Base-by-base conservation (phyloP, 768 basidiomycete genomes). In the Trametes sanguinea region DNA sequence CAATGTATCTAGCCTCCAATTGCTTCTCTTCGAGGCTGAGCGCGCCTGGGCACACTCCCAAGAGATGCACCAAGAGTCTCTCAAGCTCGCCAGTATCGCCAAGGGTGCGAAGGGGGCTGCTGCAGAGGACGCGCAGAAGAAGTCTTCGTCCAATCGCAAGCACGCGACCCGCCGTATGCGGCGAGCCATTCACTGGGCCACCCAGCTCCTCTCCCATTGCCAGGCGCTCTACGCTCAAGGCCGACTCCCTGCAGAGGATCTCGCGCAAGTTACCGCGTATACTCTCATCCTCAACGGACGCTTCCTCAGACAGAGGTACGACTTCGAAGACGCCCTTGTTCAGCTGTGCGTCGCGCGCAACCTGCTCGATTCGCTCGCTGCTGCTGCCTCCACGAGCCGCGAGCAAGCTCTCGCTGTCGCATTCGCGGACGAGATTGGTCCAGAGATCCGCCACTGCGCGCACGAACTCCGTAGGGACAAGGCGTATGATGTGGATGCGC, bases 21-120 rank as follows among this genome's bases (percentile, higher is more conserved):
- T 97, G 10, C 76, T 95, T 48, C 81, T 98, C 8, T 88, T 95
- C 69, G 94, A 97, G 72, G 85, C 94, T 8, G 96, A 98, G 73
- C 86, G 96, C 46, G 92, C 94, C 33, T 94, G 94, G 87, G 87
- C 92, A 1, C 86, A 94, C 74, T 87, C 94, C 4, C 92, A 95
- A 73, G 91, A 92, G 55, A 84, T 95, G 46, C 73, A 78, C 22
- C 71, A 80, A 2, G 76, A 81, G 50, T 77, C 87, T 17, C 71
- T 80, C n/a, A 74, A 80, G 54, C 81, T 83, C 54, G 76, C 78
- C 17, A 84, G 85, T 68, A 68, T 29, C 42, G 64, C 60, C 22
- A 65, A 61, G 44, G 39, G 56, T 1, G 40, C 57, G n/a, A 68
- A 69, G 16, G 62, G 39, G 3, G 60, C 54, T 73, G 60, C 64